Conservation (phyloP, 2,329 filamentous ascomycete species). For the Aquanectria penicillioides region DNA sequence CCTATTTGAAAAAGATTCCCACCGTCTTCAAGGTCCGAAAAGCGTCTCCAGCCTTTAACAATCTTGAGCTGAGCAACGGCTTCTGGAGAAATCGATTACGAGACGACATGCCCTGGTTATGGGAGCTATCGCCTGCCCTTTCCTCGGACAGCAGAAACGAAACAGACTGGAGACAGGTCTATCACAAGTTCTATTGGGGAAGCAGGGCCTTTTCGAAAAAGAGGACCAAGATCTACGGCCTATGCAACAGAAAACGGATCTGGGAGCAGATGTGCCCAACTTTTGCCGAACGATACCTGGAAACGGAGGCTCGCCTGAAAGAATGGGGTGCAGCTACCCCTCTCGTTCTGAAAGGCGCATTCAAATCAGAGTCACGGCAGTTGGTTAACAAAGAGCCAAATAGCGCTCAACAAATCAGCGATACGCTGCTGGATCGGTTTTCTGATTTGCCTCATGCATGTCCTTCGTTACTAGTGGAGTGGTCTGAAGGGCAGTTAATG, state of each 20-base stretch:
- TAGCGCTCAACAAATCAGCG: background rate
- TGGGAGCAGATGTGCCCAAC: conserved; percentile 11
- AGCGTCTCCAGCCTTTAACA: conserved; percentile 1
- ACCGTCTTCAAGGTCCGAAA: background rate
- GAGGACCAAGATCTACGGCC: background rate
- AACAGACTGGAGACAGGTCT: background rate
- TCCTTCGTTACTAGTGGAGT: background rate
- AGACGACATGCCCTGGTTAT: background rate
- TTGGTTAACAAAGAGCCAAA: background rate
- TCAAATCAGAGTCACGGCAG: background rate
- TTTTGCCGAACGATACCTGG: background rate
- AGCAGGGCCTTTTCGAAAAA: background rate
- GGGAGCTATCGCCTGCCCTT: background rate
- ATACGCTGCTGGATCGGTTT: background rate
- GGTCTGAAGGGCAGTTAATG: background rate
- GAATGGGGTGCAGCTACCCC: background rate
- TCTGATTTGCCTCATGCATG: background rate
- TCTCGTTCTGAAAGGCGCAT: background rate
- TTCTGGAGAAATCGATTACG: background rate
- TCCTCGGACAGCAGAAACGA: background rate
- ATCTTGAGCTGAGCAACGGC: background rate
- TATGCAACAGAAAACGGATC: conserved; percentile 5
- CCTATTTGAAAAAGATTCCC: background rate
- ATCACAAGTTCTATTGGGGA: conserved; percentile 7
- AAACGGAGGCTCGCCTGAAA: background rate